Percentiles rank a stretch among this genome's conserved stretches.
phyloP scores from a whole-genome alignment of 225 moss, liverwort and hornwort genomes.

The Climacium dendroides region DNA sequence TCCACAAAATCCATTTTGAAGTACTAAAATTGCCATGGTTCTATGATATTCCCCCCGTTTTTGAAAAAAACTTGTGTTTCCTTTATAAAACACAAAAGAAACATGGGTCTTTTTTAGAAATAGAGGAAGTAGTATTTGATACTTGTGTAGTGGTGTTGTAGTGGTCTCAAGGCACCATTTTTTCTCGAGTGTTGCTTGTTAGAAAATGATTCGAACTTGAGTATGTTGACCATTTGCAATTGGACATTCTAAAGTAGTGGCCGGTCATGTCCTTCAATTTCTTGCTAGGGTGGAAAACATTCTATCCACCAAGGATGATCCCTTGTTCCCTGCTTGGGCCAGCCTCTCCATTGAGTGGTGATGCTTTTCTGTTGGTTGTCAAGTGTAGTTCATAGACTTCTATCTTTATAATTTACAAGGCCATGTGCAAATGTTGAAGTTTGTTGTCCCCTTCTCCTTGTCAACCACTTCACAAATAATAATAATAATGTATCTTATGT shows the following conservation, averaged over 20 bases:
- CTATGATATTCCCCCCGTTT: neutral
- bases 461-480: neutral
- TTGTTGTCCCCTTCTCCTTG: neutral
- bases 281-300: no score
- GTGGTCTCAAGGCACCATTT: rapidly evolving
- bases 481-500: no score
- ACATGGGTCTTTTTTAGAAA: no score
- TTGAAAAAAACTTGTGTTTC: no score
- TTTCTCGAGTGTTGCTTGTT: neutral
- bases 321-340: neutral
- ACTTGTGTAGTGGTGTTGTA: neutral
- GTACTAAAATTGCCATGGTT: neutral
- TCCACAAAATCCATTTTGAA: neutral
- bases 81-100: no score
- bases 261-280: neutral
- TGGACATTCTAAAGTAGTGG: neutral
- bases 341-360: neutral
- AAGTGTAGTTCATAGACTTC: neutral
- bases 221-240: neutral
- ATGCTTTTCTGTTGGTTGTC: neutral
- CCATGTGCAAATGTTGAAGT: neutral
- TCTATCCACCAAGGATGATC: no score
- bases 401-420: neutral
- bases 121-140: neutral
- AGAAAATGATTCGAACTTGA: neutral